Base-by-base conservation (phyloP, 2,329 filamentous ascomycete genomes). In the Botrytis fragariae region DNA sequence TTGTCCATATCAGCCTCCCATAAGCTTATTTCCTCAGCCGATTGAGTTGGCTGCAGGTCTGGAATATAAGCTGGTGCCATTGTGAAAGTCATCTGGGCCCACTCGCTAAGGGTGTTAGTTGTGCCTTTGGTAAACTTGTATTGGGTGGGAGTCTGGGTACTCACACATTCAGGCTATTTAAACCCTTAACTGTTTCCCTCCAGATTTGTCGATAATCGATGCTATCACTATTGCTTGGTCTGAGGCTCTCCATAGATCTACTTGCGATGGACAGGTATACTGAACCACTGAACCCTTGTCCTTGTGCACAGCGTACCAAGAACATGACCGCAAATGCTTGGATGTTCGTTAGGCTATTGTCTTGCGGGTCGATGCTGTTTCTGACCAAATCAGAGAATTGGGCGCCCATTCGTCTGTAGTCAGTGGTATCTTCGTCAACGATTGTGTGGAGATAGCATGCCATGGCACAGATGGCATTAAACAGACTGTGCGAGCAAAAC, bases 401-500 rank as follows among this genome's bases (percentile, higher is more conserved):
- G 7, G 35, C 29, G 20, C 77, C 79, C 3, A 81, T 74, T 29
- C 74, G 69, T 32, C 77, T 74, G 70, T 77, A 79, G 69, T 81
- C 77, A 9, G 76, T 35, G 25, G 76, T 72, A 45, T 79, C 77
- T n/a, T 69, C 70, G 8, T 78, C 76, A 51, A 51, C 42, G 6
- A 57, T 32, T 9, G 75, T 74, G 60, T 81, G 78, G 37, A 81
- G 64, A 75, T 80, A 77, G 73, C 80, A 82, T 45, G 78, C 80
- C 77, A 81, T 77, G 20, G 80, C 80, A 73, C 80, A 82, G 25
- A 82, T 77, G 22, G 80, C 79, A 73, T 81, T 81, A 48, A 81
- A 79, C 6, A 82, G 76, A 44, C 75, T 67, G 8, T 75, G 59
- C 14, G 80, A 81, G 75, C 80, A 82, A 68, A 78, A 80, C 7